phyloP scores from a whole-genome alignment of 2,329 filamentous ascomycete species.

The Coniella vitis region DNA sequence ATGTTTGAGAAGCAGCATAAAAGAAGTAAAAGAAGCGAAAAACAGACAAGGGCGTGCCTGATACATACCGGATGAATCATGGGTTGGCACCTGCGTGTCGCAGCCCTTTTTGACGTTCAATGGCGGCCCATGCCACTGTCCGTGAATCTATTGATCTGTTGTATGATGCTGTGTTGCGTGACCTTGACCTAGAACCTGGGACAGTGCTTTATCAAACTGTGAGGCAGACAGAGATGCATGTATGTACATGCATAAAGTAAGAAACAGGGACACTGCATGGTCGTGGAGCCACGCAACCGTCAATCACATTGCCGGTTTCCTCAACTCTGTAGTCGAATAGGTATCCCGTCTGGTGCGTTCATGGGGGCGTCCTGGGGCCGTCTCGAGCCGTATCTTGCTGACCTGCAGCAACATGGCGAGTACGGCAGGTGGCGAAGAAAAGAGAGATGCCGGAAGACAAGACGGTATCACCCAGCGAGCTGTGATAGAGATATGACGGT shows the following conservation, averaged over 20 bases:
- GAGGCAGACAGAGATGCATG: neutral
- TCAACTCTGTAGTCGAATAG: no score
- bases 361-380: no score
- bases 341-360: no score
- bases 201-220: neutral
- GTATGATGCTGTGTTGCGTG: slow-evolving; percentile 14
- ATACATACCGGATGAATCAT: neutral
- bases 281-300: neutral
- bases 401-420: no score
- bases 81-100: slow-evolving; percentile 12
- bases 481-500: no score
- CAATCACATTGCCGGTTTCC: no score
- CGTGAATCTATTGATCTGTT: slow-evolving; percentile 15
- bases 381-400: no score
- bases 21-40: neutral
- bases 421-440: no score
- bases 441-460: neutral
- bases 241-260: neutral
- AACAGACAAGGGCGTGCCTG: neutral
- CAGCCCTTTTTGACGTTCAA: slow-evolving; percentile 3
- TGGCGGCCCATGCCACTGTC: slow-evolving; percentile 11
- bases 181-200: neutral
- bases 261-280: neutral
- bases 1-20: neutral
- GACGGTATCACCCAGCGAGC: neutral